A percentile compares a stretch with the other conserved stretches of the same genome.
These are phyloP conservation scores for Isabelozyma pseudorhagii DNA, from an alignment of 805 yeast species.

Conservation along the genomic window DNA sequence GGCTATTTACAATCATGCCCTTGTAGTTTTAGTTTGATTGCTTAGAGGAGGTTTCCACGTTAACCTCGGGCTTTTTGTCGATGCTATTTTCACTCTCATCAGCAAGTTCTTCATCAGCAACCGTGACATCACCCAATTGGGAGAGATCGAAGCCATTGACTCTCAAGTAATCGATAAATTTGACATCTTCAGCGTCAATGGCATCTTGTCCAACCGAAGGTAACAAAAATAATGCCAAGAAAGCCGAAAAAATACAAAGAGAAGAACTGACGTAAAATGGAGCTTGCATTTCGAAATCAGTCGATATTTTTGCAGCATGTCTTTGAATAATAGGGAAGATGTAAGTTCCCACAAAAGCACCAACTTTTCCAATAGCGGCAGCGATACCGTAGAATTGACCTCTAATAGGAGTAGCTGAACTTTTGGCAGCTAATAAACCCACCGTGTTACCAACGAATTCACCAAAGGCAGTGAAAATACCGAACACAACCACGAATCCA, in stretches of 20 bases:
- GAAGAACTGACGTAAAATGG: constrained; percentile 83
- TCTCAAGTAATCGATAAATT: constrained; percentile 64
- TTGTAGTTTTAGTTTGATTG: not conserved
- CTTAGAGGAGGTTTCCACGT: not conserved
- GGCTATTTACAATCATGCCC: not conserved
- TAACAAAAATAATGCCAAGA: constrained; percentile 63
- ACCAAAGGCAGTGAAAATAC: constrained; percentile 83
- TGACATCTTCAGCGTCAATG: constrained; percentile 71
- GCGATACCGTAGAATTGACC: constrained; percentile 85
- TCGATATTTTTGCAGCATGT: constrained; percentile 52
- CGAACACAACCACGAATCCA: constrained; percentile 81
- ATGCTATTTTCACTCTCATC: not conserved
- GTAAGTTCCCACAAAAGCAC: constrained; percentile 85
- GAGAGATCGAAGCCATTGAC: constrained; percentile 68
- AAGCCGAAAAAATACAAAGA: constrained; percentile 69
- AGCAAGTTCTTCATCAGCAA: constrained; percentile 3
- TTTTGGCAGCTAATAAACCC: constrained; percentile 83
- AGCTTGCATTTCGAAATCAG: constrained; percentile 59
- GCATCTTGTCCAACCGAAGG: constrained; percentile 86
- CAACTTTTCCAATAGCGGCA: constrained; percentile 83
- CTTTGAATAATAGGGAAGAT: constrained; percentile 78
- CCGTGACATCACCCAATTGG: constrained; percentile 47
- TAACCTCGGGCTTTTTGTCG: not conserved
- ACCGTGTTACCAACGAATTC: constrained; percentile 94
- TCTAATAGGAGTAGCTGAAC: constrained; percentile 79